Base-by-base conservation (phyloP, 495 filamentous ascomycete species). In the Coniosporium apollinis region DNA sequence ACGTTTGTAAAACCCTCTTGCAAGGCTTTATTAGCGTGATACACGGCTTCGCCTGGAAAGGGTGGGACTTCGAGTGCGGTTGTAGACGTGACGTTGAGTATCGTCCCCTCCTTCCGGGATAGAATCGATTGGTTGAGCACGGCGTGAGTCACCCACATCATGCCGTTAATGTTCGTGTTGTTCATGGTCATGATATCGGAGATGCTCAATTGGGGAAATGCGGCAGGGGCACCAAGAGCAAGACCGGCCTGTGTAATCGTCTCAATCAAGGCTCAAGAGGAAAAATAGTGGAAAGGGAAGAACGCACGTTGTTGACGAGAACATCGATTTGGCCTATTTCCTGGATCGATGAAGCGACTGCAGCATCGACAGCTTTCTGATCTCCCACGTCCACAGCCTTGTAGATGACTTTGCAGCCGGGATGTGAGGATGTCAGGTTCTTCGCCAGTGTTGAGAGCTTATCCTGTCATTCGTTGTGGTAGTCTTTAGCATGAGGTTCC, bases 1-100 rank as follows among this genome's bases (percentile, higher is more conserved):
- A 47, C 44, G 15, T 62, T 60, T 0, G 48, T 58, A 36, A 62
- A 62, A 1, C 35, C 57, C 33, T 62, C 59, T 39, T 54, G 51
- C 1, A 29, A 39, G 1, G 57, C 59, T 37, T 62, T 62, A 45
- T 47, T 59, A 28, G 55, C 42, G 33, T 61, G 58, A 38, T 60
- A 61, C 9, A 60, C 52, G 0, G 52, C 48, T 34, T 61, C 55
- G 19, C 57, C 53, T 0, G 48, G 42, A 39, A 57, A 57, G 0
- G 57, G 58, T 1, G 55, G 57, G 0, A 47, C 45, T 36, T 59
- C 56, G 0, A 61, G 44, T 3, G 44, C 58, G 0, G 58, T 61
- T 3, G 50, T 44, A 0, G 52, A 56, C 20, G 58, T 53, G 15
- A 59, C 31, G 41, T 61, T 61, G 2, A 61, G 30, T 17, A 61